These are phyloP conservation scores for Boletus sp. DNA, from an alignment of 768 basidiomycete species.

Conservation along the genomic window DNA sequence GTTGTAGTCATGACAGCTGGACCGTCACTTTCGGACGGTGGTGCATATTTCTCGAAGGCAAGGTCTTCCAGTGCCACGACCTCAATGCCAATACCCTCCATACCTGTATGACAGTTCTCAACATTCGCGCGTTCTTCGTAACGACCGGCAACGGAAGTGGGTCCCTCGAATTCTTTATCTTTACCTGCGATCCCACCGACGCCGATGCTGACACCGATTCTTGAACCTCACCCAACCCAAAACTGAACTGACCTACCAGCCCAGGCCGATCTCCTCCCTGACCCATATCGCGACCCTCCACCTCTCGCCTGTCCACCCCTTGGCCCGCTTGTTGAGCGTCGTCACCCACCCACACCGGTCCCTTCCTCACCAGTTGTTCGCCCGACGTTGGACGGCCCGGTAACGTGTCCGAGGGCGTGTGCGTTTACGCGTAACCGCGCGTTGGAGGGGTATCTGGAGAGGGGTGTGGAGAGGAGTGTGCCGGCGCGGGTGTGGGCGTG, in stretches of 20 bases:
- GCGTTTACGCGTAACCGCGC: conserved; percentile 34
- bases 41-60: too few species aligned
- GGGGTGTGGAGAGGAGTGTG: too few species aligned
- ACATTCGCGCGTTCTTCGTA: conserved; percentile 42
- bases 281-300: conserved; percentile 19
- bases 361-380: conserved; percentile 29
- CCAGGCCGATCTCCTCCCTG: too few species aligned
- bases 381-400: conserved; percentile 1
- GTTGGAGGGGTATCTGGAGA: conserved; percentile 22
- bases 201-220: too few species aligned
- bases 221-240: too few species aligned
- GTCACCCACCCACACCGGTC: conserved; percentile 36
- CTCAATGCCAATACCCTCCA: too few species aligned
- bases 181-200: conserved; percentile 29
- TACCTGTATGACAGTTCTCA: too few species aligned
- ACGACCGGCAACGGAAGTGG: conserved; percentile 37
- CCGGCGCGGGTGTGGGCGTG: neutral
- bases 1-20: too few species aligned
- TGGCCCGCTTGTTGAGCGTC: conserved; percentile 16
- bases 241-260: too few species aligned
- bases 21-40: too few species aligned
- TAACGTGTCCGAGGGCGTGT: conserved; percentile 17
- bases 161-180: conserved; percentile 43
- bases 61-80: too few species aligned
- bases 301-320: conserved; percentile 11